phyloP scores from a whole-genome alignment of 2,329 filamentous ascomycete species.

The Alternaria hordeiaustralica region DNA sequence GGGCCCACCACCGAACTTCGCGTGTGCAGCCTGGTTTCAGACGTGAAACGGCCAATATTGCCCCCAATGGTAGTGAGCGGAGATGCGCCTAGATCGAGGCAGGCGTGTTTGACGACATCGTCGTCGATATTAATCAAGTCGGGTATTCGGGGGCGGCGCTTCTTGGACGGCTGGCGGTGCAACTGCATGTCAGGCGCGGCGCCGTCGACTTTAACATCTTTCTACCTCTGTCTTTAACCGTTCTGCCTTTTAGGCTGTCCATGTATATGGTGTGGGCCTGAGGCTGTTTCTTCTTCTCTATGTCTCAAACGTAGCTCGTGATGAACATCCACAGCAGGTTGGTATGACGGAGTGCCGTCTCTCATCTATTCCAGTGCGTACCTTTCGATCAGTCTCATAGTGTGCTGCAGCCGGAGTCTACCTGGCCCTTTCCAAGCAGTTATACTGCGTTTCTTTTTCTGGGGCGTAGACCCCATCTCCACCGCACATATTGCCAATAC shows the following conservation, averaged over 20 bases:
- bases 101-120: slow-evolving; percentile 17
- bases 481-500: neutral
- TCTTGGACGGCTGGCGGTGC: neutral
- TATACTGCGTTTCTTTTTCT: too few species aligned
- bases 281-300: neutral
- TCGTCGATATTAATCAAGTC: slow-evolving; percentile 7
- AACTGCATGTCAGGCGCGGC: neutral
- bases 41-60: slow-evolving; percentile 28
- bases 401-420: too few species aligned
- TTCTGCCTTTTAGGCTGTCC: neutral
- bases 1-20: slow-evolving; percentile 4
- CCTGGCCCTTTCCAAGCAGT: too few species aligned
- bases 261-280: neutral
- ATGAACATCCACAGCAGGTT: neutral
- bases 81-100: slow-evolving; percentile 9
- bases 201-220: neutral
- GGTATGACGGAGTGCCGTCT: neutral
- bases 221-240: neutral
- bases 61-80: slow-evolving; percentile 24
- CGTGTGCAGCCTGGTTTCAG: slow-evolving; percentile 22
- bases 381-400: too few species aligned
- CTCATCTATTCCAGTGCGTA: too few species aligned
- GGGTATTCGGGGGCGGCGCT: neutral
- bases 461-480: too few species aligned
- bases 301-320: neutral